Evolutionary conservation across 805 yeast species (phyloP), one percentile per base, ranked within the genome.

Genomic region (Saturnispora dispora): DNA sequence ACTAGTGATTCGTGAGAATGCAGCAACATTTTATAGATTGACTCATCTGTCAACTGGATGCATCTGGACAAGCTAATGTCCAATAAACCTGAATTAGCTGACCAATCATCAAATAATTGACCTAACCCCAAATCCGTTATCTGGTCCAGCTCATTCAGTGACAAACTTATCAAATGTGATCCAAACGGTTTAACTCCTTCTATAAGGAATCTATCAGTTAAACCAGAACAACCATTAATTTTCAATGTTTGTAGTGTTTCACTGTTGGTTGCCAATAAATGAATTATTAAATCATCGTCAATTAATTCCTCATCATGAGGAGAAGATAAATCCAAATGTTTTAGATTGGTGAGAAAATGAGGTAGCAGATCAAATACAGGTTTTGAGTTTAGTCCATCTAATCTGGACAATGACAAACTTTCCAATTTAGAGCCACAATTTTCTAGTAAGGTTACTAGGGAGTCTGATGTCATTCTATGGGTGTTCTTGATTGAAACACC

Each of bases 401-500:
- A 67, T 48, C 91, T 70, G 5, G 84, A 76, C 25, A 93, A 63
- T 35, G 80, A 74, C 39, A 93, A 67, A 4, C 72, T 68, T n/a
- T 73, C 74, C 36, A 93, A 63, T 23, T 71, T 71, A 0, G 70
- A 58, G n/a, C 81, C 79, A 61, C 89, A 79, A 50, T 75, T 76
- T 45, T 78, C 84, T 18, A 86, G 69, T 43, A 93, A 62, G 18
- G 81, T 64, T 3, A 79, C 73, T 25, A 91, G 63, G 0, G 89
- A 80, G 46, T 78, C 82, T 52, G 83, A 77, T 13, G 81, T 75
- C 56, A 93, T 82, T 51, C 98, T 72, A 63, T 91, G 96, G 1
- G 97, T 91, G 60, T 88, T 87, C 36, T 81, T 72, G 10, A 93
- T 63, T 55, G 82, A 82, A 57, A 93, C 79, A 43, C 71, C 69